Evolutionary conservation across 176 grass and related monocot species (phyloP).

Genomic region (Aegilops tauschii): DNA sequence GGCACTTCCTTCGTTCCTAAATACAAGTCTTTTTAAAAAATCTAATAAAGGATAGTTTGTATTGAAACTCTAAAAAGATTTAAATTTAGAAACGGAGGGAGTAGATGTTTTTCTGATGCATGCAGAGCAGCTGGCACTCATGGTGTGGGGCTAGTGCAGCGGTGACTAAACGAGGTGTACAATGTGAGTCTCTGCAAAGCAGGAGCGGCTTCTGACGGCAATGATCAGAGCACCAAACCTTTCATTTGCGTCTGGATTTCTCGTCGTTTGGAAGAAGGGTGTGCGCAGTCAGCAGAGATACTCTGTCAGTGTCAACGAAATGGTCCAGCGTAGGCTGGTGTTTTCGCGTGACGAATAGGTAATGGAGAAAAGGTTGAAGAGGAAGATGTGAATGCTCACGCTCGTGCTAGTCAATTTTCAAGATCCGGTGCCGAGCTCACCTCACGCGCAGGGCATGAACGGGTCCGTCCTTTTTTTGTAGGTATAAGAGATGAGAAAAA

Average conservation of each 20-base stretch:
- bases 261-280: no score
- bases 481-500: not conserved
- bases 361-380: not conserved
- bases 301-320: not conserved
- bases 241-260: not conserved
- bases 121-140: not conserved
- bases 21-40: no score
- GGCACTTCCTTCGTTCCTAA: no score
- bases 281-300: not conserved
- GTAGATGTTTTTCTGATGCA: not conserved
- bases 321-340: not conserved
- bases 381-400: slow-evolving; percentile 19
- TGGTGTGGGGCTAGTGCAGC: not conserved
- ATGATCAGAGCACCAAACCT: not conserved
- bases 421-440: slow-evolving; percentile 3
- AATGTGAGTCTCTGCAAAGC: no score
- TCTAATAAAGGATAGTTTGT: no score
- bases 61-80: no score
- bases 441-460: not conserved
- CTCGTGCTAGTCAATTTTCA: not conserved
- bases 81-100: no score
- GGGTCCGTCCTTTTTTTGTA: not conserved
- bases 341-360: not conserved
- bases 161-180: not conserved
- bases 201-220: not conserved